Conservation (phyloP, 805 yeast species). For the Priceomyces haplophilus region DNA sequence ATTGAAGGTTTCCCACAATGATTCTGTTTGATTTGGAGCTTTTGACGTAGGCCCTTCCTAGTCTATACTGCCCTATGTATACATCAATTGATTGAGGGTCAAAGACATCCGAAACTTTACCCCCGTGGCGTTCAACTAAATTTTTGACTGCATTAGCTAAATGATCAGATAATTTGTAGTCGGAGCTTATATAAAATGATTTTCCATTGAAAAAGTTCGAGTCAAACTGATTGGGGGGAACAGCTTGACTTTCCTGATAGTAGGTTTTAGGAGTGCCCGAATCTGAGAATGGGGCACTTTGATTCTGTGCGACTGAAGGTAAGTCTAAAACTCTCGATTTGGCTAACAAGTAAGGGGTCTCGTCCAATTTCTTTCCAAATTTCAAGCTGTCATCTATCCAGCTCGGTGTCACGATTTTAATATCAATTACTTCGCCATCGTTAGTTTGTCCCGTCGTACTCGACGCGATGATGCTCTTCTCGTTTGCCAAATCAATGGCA, state of each 20-base stretch:
- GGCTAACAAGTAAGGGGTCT: conserved; percentile 50
- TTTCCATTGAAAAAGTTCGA: conserved; percentile 40
- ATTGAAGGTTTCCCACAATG: conserved; percentile 63
- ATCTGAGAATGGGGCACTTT: background rate
- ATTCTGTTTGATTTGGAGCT: conserved; percentile 41
- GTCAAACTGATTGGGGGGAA: conserved; percentile 4
- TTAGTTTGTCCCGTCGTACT: conserved; percentile 21
- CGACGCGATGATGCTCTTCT: conserved; percentile 56
- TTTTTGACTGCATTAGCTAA: conserved; percentile 36
- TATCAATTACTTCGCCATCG: conserved; percentile 32
- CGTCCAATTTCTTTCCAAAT: conserved; percentile 49
- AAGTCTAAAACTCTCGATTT: conserved; percentile 11
- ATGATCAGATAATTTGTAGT: conserved; percentile 51
- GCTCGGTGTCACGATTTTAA: conserved; percentile 66
- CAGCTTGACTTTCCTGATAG: conserved; percentile 1
- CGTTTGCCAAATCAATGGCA: conserved; percentile 51
- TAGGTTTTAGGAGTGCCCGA: background rate
- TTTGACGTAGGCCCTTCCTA: conserved; percentile 51
- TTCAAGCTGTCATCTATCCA: conserved; percentile 78
- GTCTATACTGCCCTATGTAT: conserved; percentile 61
- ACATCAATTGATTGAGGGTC: conserved; percentile 22
- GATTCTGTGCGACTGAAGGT: conserved; percentile 1
- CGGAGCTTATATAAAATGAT: conserved; percentile 50
- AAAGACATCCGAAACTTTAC: conserved; percentile 34
- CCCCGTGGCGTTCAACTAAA: conserved; percentile 55